Evolutionary conservation across 2,329 filamentous ascomycete species (phyloP).

Genomic region (Xylariaceae sp.): DNA sequence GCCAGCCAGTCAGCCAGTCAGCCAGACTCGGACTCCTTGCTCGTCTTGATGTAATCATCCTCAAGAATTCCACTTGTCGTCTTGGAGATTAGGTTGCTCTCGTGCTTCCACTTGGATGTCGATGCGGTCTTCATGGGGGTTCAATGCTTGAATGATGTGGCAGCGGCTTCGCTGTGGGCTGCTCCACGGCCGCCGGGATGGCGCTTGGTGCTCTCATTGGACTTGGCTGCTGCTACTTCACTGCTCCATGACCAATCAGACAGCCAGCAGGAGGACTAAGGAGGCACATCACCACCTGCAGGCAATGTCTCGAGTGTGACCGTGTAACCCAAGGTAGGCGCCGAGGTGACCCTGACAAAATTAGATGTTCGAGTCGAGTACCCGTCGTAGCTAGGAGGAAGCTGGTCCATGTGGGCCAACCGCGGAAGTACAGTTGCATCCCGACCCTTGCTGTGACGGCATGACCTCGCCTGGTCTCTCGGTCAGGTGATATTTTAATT

Average conservation of each 20-base stretch:
- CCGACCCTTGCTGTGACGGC: slow-evolving; percentile 39
- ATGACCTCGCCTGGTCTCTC: slow-evolving; percentile 34
- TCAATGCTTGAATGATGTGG: slow-evolving; percentile 9
- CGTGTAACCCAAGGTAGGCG: slow-evolving; percentile 27
- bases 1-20: slow-evolving; percentile 4
- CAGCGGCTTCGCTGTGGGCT: slow-evolving; percentile 20
- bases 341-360: slow-evolving; percentile 21
- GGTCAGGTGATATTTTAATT: slow-evolving; percentile 35
- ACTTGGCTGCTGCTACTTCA: slow-evolving; percentile 25
- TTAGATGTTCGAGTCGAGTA: slow-evolving; percentile 16
- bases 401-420: slow-evolving; percentile 32
- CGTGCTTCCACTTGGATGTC: slow-evolving; percentile 7
- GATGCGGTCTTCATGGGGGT: slow-evolving; percentile 1
- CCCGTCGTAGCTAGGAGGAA: slow-evolving; percentile 15
- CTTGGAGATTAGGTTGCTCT: slow-evolving; percentile 10
- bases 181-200: slow-evolving; percentile 14
- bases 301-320: slow-evolving; percentile 7
- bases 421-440: slow-evolving; percentile 37
- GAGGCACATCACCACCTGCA: not conserved
- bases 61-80: slow-evolving; percentile 8
- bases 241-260: slow-evolving; percentile 26
- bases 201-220: slow-evolving; percentile 21
- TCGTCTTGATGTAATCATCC: not conserved
- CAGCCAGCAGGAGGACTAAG: slow-evolving; percentile 2
- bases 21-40: not conserved